Evolutionary conservation across 305 asterid species (phyloP), one percentile per base, ranked within the genome.

Genomic region (Solanum hybrid): DNA sequence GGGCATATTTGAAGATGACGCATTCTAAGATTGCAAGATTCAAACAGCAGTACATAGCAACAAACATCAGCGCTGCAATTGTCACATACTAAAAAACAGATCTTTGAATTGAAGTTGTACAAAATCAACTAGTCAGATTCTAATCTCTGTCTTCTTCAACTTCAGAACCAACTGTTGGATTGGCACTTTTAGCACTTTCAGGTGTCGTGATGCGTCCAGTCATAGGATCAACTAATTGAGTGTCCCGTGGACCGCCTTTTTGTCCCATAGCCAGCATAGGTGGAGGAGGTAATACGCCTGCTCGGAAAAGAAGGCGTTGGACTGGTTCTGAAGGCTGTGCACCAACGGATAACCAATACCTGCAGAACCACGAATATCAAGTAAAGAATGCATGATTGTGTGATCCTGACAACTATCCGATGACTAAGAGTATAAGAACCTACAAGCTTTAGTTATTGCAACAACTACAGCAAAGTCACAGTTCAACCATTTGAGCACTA

Each of bases 221-320:
- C 96, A 96, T 92, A 17, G 98, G 98, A 92, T 96, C 94, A 88
- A 97, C 92, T 5, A 95, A 95, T 24, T 96, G 94, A 51, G 89
- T 96, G 91, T 97, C 98, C 40, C 97, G 94, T 79, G 95, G 98
- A 2, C 99, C 99, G 29, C 98, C 98, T 92, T 97, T 96, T 42
- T 95, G 95, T 88, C 87, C 90, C 87, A 88, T 78, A 38, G 90
- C 87, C 60, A 78, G 27, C 90, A 88, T 88, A 14, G 90, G 90
- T 34, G 86, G 90, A 36, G 90, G 90, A 13, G 90, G 90, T 56
- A 88, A 60, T 69, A 88, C 75, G 4, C 90, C 87, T 34, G 90
- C 87, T 88, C 87, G 85, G 29, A 88, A 88, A 56, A 88, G 90
- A 88, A 88, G 87, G 80, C 90, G 87, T 71, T 78, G 79, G 60